Evolutionary conservation across 306 rosid species (phyloP).

Genomic region (Sphenostylis stenocarpa): DNA sequence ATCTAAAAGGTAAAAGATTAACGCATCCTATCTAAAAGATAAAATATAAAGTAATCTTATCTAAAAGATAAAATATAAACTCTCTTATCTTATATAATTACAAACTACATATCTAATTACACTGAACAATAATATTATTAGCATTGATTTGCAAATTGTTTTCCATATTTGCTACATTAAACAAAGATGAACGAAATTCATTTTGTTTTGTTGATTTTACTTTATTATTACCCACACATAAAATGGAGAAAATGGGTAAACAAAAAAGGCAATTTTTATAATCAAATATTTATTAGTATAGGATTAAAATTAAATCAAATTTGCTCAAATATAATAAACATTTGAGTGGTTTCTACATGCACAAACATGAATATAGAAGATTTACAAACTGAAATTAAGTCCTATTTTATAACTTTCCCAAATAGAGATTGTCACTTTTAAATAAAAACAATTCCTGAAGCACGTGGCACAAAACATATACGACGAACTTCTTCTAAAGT

Average conservation of each 20-base stretch:
- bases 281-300: slow-evolving; percentile 1
- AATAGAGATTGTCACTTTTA: neutral
- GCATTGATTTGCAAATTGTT: slow-evolving; percentile 3
- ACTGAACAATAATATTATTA: neutral
- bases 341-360: neutral
- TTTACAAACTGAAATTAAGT: neutral
- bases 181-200: neutral
- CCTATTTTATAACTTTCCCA: slow-evolving; percentile 13
- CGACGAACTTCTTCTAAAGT: neutral
- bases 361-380: neutral
- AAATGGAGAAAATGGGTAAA: neutral
- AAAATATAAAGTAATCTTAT: neutral
- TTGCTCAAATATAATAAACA: neutral
- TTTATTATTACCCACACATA: neutral
- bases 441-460: neutral
- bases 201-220: neutral
- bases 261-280: neutral
- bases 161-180: neutral
- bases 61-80: neutral
- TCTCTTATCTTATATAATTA: neutral
- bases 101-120: neutral
- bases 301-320: neutral
- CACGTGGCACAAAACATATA: neutral
- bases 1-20: neutral
- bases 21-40: neutral